Conservation (phyloP, 768 basidiomycete species). For the Coprinopsis cinerea region DNA sequence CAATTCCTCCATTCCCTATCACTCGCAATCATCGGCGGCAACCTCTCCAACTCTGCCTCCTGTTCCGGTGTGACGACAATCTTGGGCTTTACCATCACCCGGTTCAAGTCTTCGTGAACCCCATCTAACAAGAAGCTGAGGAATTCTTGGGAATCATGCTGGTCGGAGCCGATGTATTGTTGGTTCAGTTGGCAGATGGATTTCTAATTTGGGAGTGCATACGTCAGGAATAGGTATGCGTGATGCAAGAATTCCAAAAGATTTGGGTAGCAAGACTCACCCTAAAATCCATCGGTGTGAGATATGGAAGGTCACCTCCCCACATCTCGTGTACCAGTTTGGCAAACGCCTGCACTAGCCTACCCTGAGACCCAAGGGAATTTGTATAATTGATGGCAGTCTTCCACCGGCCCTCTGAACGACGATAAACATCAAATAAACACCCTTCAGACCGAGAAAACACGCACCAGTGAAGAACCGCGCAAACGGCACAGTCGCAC, state of each 20-base stretch:
- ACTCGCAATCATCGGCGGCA: slow-evolving; percentile 84
- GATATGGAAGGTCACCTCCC: slow-evolving; percentile 76
- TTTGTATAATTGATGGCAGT: slow-evolving; percentile 80
- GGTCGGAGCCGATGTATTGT: slow-evolving; percentile 81
- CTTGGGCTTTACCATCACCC: slow-evolving; percentile 66
- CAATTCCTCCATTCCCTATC: slow-evolving; percentile 93
- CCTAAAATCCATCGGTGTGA: slow-evolving; percentile 79
- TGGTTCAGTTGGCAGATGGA: slow-evolving; percentile 45
- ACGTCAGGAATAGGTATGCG: neutral
- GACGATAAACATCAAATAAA: slow-evolving; percentile 10
- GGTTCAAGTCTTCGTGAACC: slow-evolving; percentile 84
- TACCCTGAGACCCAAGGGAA: slow-evolving; percentile 83
- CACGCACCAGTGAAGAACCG: slow-evolving; percentile 82
- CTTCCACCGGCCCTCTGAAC: slow-evolving; percentile 83
- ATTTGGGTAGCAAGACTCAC: slow-evolving; percentile 39
- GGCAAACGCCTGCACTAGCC: slow-evolving; percentile 76
- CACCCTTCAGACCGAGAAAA: neutral
- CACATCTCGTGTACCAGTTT: slow-evolving; percentile 82
- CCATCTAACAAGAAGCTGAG: slow-evolving; percentile 90
- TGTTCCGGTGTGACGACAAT: slow-evolving; percentile 65
- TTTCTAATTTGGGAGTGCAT: slow-evolving; percentile 22
- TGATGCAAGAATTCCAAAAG: slow-evolving; percentile 1
- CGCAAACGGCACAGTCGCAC: slow-evolving; percentile 89
- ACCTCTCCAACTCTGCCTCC: slow-evolving; percentile 82
- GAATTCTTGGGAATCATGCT: slow-evolving; percentile 98